phyloP scores from a whole-genome alignment of 345 rosid genomes.

The Linum usitatissimum region DNA sequence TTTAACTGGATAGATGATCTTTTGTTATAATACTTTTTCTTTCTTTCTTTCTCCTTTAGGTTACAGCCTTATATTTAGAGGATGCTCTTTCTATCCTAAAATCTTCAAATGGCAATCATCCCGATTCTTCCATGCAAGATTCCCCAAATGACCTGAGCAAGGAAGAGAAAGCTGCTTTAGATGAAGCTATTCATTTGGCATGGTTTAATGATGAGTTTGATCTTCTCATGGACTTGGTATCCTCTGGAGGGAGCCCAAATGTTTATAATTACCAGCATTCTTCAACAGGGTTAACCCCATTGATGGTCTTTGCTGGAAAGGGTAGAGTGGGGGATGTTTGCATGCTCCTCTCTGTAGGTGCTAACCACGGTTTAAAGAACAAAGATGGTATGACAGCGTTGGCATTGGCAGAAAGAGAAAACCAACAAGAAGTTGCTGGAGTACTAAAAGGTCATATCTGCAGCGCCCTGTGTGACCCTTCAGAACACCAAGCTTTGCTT shows the following conservation, averaged over 20 bases:
- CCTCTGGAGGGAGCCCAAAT: slow-evolving; percentile 40
- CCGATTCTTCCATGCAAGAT: slow-evolving; percentile 26
- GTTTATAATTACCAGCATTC: slow-evolving; percentile 72
- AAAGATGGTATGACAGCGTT: slow-evolving; percentile 59
- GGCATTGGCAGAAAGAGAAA: slow-evolving; percentile 53
- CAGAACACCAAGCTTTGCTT: slow-evolving; percentile 39
- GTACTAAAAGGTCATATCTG: slow-evolving; percentile 42
- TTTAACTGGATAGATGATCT: slow-evolving; percentile 11
- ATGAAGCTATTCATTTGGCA: slow-evolving; percentile 72
- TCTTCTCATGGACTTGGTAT: slow-evolving; percentile 59
- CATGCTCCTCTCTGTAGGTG: slow-evolving; percentile 77
- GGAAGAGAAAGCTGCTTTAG: slow-evolving; percentile 60
- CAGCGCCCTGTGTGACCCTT: slow-evolving; percentile 24
- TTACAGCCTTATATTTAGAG: slow-evolving; percentile 59
- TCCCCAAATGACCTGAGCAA: slow-evolving; percentile 35
- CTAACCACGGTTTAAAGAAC: slow-evolving; percentile 45
- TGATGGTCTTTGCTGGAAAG: slow-evolving; percentile 84
- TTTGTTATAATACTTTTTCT: slow-evolving; percentile 12
- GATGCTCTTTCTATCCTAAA: slow-evolving; percentile 72
- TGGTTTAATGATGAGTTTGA: slow-evolving; percentile 80
- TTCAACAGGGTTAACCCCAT: slow-evolving; percentile 54
- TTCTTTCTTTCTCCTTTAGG: slow-evolving; percentile 33
- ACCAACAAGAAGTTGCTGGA: slow-evolving; percentile 59
- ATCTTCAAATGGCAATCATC: slow-evolving; percentile 44
- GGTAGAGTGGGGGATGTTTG: slow-evolving; percentile 73